These are phyloP conservation scores for Phytophthora rubi DNA, from an alignment of 352 stramenopile species.

Conservation along the genomic window DNA sequence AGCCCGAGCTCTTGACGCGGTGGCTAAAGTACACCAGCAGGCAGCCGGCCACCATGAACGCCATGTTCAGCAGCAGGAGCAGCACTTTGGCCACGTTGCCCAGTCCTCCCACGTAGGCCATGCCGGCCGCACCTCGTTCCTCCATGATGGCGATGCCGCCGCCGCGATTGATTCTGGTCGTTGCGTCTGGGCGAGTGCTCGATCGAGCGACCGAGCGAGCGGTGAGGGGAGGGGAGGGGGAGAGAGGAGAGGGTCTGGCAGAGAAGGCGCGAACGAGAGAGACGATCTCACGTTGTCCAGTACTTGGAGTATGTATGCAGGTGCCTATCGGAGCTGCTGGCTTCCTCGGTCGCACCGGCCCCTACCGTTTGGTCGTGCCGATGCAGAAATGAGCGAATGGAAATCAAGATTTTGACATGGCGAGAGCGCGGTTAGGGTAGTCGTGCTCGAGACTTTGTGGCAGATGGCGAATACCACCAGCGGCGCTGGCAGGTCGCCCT, in stretches of 20 bases:
- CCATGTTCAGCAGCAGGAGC: conserved; percentile 86
- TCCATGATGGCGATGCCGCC: conserved; percentile 52
- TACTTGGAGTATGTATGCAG: no score
- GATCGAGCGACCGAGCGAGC: not conserved
- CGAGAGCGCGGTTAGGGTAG: conserved; percentile 1
- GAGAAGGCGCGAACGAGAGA: not conserved
- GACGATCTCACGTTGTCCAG: not conserved
- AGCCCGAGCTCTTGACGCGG: conserved; percentile 65
- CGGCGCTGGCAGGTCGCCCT: no score
- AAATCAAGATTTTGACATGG: conserved; percentile 10
- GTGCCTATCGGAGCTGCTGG: not conserved
- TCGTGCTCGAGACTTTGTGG: not conserved
- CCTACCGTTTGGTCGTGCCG: conserved; percentile 19
- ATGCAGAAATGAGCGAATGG: conserved; percentile 19
- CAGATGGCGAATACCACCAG: no score
- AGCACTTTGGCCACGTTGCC: conserved; percentile 82
- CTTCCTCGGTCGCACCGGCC: conserved; percentile 20
- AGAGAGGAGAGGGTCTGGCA: conserved; percentile 14
- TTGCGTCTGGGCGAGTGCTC: conserved; percentile 12
- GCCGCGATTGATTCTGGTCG: conserved; percentile 21
- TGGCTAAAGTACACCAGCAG: conserved; percentile 87
- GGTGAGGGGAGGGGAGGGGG: not conserved
- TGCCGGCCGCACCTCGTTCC: conserved; percentile 48
- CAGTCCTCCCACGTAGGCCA: conserved; percentile 55
- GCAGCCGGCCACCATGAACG: conserved; percentile 76